Conservation (phyloP, 2,329 filamentous ascomycete genomes). For the Trichoderma afroharzianum region DNA sequence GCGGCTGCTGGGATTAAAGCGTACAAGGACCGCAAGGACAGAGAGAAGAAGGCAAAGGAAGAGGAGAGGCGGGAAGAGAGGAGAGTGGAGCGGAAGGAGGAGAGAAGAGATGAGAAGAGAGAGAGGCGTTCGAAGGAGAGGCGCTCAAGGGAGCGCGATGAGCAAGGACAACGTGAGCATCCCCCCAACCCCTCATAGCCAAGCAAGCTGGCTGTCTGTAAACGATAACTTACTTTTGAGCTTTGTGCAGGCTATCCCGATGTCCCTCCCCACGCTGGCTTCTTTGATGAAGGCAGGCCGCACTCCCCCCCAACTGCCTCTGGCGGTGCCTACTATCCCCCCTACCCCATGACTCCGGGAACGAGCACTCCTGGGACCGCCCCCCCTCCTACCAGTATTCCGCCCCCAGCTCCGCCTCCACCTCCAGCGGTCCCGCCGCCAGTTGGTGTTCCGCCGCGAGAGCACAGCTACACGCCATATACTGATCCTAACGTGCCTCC, state of each 20-base stretch:
- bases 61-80: slow-evolving; percentile 31
- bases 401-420: neutral
- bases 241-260: neutral
- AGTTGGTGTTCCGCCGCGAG: slow-evolving; percentile 16
- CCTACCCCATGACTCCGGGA: slow-evolving; percentile 34
- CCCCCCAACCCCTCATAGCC: slow-evolving; percentile 17
- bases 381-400: slow-evolving; percentile 20
- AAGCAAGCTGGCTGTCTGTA: neutral
- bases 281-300: slow-evolving; percentile 35
- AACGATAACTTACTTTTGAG: slow-evolving; percentile 14
- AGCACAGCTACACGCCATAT: slow-evolving; percentile 26
- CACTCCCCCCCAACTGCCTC: slow-evolving; percentile 50
- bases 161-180: slow-evolving; percentile 25
- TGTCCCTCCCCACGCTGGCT: slow-evolving; percentile 26
- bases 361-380: slow-evolving; percentile 23
- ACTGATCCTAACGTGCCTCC: slow-evolving; percentile 28
- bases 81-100: slow-evolving; percentile 23
- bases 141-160: slow-evolving; percentile 30
- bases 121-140: slow-evolving; percentile 31
- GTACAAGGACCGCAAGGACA: slow-evolving; percentile 49
- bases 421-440: neutral
- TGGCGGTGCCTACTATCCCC: slow-evolving; percentile 48
- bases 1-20: slow-evolving; percentile 62
- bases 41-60: slow-evolving; percentile 37
- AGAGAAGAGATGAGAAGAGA: slow-evolving; percentile 28